phyloP scores from a whole-genome alignment of 2,329 filamentous ascomycete species.

The Rhexocercosporidium sp. region DNA sequence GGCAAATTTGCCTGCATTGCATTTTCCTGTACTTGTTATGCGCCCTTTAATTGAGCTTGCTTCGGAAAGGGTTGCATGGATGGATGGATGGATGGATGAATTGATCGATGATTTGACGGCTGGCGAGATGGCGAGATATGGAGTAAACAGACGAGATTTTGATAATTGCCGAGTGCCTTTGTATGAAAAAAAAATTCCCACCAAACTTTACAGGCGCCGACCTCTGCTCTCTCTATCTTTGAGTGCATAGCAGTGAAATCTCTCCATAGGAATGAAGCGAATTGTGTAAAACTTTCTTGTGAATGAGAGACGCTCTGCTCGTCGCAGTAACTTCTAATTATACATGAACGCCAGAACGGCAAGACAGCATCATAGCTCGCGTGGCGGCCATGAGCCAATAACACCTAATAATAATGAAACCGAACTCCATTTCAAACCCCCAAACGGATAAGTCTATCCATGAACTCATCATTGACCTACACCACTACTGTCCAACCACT shows the following conservation, averaged over 20 bases:
- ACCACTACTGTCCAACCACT: background rate
- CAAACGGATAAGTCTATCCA: background rate
- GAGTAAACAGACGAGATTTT: conserved; percentile 12
- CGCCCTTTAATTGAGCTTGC: background rate
- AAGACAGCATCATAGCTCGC: background rate
- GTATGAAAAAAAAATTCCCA: background rate
- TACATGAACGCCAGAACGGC: background rate
- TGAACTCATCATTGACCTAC: background rate
- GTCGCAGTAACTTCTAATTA: conserved; percentile 1
- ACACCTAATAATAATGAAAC: background rate
- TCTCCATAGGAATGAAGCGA: background rate
- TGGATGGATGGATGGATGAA: background rate
- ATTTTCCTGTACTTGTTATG: background rate
- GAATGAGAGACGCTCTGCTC: background rate
- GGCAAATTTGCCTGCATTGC: background rate
- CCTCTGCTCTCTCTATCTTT: background rate
- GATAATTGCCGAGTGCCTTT: background rate
- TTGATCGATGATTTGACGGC: background rate
- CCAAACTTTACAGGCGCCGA: background rate
- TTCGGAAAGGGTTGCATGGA: background rate
- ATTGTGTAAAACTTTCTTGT: background rate
- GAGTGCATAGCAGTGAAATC: background rate
- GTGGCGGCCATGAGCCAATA: background rate
- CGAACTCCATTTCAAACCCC: too few species aligned
- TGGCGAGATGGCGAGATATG: conserved; percentile 2